phyloP scores from a whole-genome alignment of 164 flowering plant genomes.

The Nelumbo lutea region DNA sequence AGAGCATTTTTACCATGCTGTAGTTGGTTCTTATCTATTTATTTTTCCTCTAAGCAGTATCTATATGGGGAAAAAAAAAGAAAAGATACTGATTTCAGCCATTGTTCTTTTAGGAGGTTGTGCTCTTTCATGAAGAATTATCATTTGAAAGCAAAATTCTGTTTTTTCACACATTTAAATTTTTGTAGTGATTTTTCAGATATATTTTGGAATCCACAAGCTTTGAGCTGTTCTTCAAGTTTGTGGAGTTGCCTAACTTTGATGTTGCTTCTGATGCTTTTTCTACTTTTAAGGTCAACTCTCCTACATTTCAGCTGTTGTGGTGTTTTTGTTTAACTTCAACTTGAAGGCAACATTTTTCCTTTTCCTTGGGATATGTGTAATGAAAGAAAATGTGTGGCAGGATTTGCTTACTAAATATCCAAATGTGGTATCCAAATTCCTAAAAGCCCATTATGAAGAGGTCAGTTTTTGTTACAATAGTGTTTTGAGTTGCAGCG shows the following conservation, averaged over 20 bases:
- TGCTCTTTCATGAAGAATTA: constrained; percentile 1
- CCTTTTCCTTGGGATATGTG: constrained; percentile 5
- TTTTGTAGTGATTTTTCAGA: constrained; percentile 58
- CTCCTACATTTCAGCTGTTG: constrained; percentile 8
- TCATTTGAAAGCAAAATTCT: constrained; percentile 5
- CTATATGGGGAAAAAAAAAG: not conserved
- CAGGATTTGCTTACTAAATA: constrained; percentile 98
- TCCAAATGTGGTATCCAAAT: constrained; percentile 59
- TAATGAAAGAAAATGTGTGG: constrained; percentile 4
- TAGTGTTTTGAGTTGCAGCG: not conserved
- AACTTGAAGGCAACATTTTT: not conserved
- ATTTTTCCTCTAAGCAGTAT: not conserved
- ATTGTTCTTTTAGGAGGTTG: not conserved
- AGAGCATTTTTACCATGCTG: not conserved
- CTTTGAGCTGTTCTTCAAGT: constrained; percentile 91
- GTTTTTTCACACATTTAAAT: constrained; percentile 27
- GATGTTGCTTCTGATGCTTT: constrained; percentile 98
- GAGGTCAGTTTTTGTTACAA: constrained; percentile 51
- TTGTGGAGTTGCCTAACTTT: constrained; percentile 86
- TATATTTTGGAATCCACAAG: constrained; percentile 86
- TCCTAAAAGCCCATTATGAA: constrained; percentile 63
- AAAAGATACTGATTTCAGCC: not conserved
- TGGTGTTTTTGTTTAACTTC: constrained; percentile 2
- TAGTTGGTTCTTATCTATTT: not conserved
- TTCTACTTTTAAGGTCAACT: constrained; percentile 83